These are phyloP conservation scores for Penicillium daleae DNA, from an alignment of 495 filamentous ascomycete genomes.

Conservation along the genomic window DNA sequence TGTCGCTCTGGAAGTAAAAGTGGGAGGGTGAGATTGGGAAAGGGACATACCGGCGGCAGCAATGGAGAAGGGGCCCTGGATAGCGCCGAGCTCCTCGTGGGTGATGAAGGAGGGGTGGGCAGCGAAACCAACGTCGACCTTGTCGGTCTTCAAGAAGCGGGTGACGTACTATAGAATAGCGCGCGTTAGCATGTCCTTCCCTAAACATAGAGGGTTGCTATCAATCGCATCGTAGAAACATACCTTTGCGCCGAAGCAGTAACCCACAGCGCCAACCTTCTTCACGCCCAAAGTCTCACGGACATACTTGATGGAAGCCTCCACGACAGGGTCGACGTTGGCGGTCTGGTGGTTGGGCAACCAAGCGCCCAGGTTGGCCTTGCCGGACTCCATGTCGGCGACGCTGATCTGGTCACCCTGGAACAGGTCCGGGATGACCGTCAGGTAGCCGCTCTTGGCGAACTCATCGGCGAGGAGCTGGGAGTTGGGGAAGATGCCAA, in stretches of 20 bases:
- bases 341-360: conserved; percentile 56
- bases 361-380: conserved; percentile 67
- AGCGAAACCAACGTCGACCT: conserved; percentile 66
- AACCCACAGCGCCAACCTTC: conserved; percentile 64
- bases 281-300: conserved; percentile 60
- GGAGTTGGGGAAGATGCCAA: conserved; percentile 75
- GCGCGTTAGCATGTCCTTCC: neutral
- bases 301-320: conserved; percentile 61
- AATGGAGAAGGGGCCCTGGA: conserved; percentile 74
- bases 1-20: too few species aligned
- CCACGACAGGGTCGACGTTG: conserved; percentile 67
- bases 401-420: conserved; percentile 64
- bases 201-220: neutral
- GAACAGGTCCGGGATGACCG: conserved; percentile 77
- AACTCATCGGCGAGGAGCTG: conserved; percentile 84
- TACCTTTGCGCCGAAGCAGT: conserved; percentile 54
- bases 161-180: conserved; percentile 39
- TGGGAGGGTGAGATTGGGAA: neutral
- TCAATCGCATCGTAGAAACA: conserved; percentile 9
- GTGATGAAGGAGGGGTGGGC: conserved; percentile 82
- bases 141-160: conserved; percentile 50
- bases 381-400: conserved; percentile 57
- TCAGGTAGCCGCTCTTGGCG: conserved; percentile 80
- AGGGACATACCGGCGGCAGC: conserved; percentile 64
- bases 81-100: conserved; percentile 72